Base-by-base conservation (phyloP, 1,139 yeast genomes). In the Yamadazyma friedrichii region DNA sequence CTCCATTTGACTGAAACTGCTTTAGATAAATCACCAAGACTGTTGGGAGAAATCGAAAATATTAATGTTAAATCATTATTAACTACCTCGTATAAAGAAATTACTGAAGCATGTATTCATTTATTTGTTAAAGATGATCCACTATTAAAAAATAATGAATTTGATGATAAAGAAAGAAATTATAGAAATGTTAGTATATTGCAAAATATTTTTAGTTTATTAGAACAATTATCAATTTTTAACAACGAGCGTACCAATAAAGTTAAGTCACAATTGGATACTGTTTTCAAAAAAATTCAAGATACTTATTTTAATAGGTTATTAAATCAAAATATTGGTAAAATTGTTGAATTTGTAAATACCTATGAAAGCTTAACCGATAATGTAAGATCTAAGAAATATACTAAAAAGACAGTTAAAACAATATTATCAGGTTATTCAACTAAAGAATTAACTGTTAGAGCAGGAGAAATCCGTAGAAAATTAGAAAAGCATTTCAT, bases 401-500 rank as follows among this genome's bases (percentile, higher is more conserved):
- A 80, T 50, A 82, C 79, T 47, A 75, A 76, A 51, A 74, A 79
- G 38, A 74, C 78, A 17, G 65, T 88, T 45, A 78, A 75, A 48
- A 75, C 82, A 30, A 66, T 86, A 15, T 59, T 85, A 30, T 58
- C 73, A 1, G 72, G 74, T 3, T 82, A 80, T 53, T 80, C 85
- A 10, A 60, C 74, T 2, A 76, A 74, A 45, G 94, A 85, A 41
- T 64, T 89, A 26, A 63, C 72, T 20, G 60, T 64, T 28, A 78
- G 83, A 33, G 79, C 84, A 3, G 74, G 71, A 11, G 78, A 76
- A 24, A 67, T 88, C 29, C 75, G 78, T 42, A 67, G 66, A 41
- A 77, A 80, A 33, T 74, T 88, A 42, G 80, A 78, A 36, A 68
- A 71, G 47, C 88, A 86, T 52, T 80, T 86, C 49, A 50, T 63